Evolutionary conservation across 495 filamentous ascomycete species (phyloP), one percentile per base, ranked within the genome.

Genomic region (Tuber microsphaerosporum): DNA sequence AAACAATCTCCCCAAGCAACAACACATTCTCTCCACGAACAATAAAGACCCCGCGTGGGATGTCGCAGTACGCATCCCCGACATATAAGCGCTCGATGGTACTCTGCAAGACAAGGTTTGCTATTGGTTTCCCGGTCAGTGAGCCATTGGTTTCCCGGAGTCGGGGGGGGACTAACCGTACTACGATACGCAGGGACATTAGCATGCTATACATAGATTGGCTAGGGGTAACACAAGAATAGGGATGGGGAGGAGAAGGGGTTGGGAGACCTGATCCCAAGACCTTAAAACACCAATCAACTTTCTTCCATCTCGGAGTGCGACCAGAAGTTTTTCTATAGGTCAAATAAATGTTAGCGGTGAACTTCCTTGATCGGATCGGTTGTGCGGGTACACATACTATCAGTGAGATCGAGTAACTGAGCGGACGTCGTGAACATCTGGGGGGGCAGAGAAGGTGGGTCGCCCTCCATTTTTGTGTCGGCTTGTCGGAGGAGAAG

Each of bases 381-480:
- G 34, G 26, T 42, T 42, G 42, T 9, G 45, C 73, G 44, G 39
- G 31, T 12, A 31, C 74, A 75, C 92, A 87, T 88, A 98, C 94
- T 98, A 85, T 99, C 95, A 77, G 95, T 97, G 80, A 99, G 87
- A 84, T 99, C 95, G 51, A 98, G 85, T 68, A 99, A 85, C 84
- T 97, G 94, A 71, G 95, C 93, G 68, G 95, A 94, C 5, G 95
- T 99, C 22, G 96, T 97, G 86, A 99, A 99, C 94, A 98, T 97
- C 86, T 99, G 93, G 70, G 89, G 89, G 7, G 90, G 91, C 48
- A 93, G 85, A 77, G 90, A 89, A 4, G 85, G 82, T 20, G 84
- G 80, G 74, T 84, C 81, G 79, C 70, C 74, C 79, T 81, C 78
- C 78, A 80, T 81, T 31, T n/a, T 65, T 34, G 56, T 65, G 7